Conservation (phyloP, 306 rosid species). For the Acacia melanoxylon region DNA sequence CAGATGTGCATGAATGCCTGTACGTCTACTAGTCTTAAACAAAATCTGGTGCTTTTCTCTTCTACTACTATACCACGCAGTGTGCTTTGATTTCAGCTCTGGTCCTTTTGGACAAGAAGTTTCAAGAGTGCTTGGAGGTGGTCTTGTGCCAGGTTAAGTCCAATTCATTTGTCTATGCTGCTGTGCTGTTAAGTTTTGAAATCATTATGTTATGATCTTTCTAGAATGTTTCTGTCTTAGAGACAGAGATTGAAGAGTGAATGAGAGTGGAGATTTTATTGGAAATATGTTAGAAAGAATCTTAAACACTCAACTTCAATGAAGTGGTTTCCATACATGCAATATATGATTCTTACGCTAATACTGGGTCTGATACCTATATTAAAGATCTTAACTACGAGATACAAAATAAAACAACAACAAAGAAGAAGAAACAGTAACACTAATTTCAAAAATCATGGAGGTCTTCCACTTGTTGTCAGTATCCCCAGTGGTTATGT, state of each 20-base stretch:
- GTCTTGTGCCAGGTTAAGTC: slow-evolving; percentile 83
- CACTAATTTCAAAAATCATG: background rate
- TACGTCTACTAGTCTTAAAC: background rate
- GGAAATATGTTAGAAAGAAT: background rate
- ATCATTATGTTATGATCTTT: background rate
- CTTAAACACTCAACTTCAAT: background rate
- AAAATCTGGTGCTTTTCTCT: slow-evolving; percentile 7
- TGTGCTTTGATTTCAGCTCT: slow-evolving; percentile 48
- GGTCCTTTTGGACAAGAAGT: slow-evolving; percentile 80
- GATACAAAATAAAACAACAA: background rate
- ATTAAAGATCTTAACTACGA: background rate
- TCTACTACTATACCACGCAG: slow-evolving; percentile 11
- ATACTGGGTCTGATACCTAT: background rate
- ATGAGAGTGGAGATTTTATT: background rate
- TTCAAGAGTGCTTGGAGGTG: slow-evolving; percentile 88
- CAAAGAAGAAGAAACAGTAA: background rate
- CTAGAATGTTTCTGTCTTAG: background rate
- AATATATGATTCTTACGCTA: background rate
- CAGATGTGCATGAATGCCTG: background rate
- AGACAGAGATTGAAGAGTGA: background rate
- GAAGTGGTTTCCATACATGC: background rate
- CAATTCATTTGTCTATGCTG: slow-evolving; percentile 14
- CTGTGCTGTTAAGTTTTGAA: slow-evolving; percentile 9
- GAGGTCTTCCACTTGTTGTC: background rate
- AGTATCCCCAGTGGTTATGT: background rate